Evolutionary conservation across 164 flowering plant genomes (phyloP).

Genomic region (Cinnamomum chago): DNA sequence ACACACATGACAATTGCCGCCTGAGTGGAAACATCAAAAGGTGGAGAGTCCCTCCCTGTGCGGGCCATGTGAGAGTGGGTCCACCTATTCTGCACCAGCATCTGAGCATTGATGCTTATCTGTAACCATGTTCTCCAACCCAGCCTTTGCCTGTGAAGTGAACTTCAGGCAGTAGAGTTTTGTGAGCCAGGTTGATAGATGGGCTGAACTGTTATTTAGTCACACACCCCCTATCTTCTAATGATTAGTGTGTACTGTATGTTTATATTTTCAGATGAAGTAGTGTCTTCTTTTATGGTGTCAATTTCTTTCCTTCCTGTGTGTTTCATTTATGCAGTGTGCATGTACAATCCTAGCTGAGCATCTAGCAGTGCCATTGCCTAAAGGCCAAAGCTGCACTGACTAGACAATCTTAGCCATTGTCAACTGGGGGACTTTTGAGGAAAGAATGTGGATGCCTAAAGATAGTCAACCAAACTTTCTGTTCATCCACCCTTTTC

Average conservation of each 20-base stretch:
- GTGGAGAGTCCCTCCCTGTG: too few relatives aligned
- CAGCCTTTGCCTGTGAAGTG: too few relatives aligned
- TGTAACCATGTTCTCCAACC: too few relatives aligned
- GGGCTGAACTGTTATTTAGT: background rate
- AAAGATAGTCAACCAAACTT: background rate
- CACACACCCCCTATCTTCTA: too few relatives aligned
- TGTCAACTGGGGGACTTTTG: background rate
- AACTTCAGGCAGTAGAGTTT: too few relatives aligned
- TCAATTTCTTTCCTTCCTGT: too few relatives aligned
- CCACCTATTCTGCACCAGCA: too few relatives aligned
- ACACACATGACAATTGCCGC: too few relatives aligned
- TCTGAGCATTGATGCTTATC: too few relatives aligned
- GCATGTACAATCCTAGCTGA: background rate
- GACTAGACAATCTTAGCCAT: background rate
- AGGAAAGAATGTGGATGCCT: background rate
- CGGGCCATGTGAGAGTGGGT: too few relatives aligned
- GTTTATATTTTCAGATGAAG: background rate
- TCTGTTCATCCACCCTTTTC: background rate
- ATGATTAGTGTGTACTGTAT: too few relatives aligned
- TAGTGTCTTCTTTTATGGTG: background rate
- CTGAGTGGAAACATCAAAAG: too few relatives aligned
- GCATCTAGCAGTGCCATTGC: background rate
- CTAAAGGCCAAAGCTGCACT: background rate
- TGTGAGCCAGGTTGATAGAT: background rate
- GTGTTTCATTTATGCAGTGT: background rate